A percentile compares a stretch with the other conserved stretches of the same genome.
These are phyloP conservation scores for Brassica rapa DNA, from an alignment of 345 rosid species.

Conservation along the genomic window DNA sequence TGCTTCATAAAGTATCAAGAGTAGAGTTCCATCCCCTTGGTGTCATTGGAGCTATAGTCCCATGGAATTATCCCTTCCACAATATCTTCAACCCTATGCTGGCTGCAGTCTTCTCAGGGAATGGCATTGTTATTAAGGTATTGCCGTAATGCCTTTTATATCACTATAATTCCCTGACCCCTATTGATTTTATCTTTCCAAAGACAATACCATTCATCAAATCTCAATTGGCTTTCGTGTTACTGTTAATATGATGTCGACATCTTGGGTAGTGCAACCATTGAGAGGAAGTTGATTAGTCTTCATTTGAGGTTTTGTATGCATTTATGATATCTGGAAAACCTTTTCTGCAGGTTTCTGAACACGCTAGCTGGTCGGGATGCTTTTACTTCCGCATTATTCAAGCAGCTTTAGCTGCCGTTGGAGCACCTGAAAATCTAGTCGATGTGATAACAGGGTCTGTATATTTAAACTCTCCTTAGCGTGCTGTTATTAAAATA, in stretches of 20 bases:
- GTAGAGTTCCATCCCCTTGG: slow-evolving; percentile 97
- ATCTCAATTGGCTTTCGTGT: slow-evolving; percentile 17
- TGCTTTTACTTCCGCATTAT: slow-evolving; percentile 89
- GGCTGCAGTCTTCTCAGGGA: slow-evolving; percentile 96
- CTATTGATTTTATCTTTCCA: not conserved
- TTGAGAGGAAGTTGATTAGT: slow-evolving; percentile 7
- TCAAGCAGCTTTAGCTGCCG: slow-evolving; percentile 96
- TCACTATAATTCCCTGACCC: not conserved
- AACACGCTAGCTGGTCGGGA: slow-evolving; percentile 96
- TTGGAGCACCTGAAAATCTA: slow-evolving; percentile 94
- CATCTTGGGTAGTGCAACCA: slow-evolving; percentile 7
- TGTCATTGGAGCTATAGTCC: slow-evolving; percentile 94
- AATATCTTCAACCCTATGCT: slow-evolving; percentile 97
- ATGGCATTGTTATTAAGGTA: slow-evolving; percentile 91
- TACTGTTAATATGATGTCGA: slow-evolving; percentile 17
- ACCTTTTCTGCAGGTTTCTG: slow-evolving; percentile 65
- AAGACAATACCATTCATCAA: slow-evolving; percentile 4
- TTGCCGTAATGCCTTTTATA: not conserved
- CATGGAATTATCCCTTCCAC: slow-evolving; percentile 99
- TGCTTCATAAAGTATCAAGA: slow-evolving; percentile 85
- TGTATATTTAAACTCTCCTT: slow-evolving; percentile 23
- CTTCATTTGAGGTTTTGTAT: slow-evolving; percentile 18
- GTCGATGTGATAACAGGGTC: slow-evolving; percentile 96
- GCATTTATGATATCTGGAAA: slow-evolving; percentile 19
- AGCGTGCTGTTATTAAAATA: not conserved